phyloP scores from a whole-genome alignment of 805 yeast species.

The Torulaspora microellipsoides region DNA sequence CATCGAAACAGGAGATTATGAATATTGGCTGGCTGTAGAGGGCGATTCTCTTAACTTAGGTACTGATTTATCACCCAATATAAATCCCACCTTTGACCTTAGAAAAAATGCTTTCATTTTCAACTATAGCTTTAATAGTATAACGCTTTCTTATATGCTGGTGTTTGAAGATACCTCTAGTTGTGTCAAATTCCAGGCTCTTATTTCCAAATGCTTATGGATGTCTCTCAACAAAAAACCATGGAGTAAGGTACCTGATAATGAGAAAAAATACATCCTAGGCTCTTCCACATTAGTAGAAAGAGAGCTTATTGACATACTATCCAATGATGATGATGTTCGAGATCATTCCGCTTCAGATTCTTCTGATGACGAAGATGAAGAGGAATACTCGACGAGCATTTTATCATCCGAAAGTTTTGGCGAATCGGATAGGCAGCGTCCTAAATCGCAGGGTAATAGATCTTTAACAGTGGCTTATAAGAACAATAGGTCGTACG shows the following conservation, averaged over 20 bases:
- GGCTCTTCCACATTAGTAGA: conserved; percentile 47
- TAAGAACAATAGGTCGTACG: conserved; percentile 67
- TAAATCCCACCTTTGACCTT: conserved; percentile 65
- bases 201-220: conserved; percentile 53
- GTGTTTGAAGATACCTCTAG: conserved; percentile 43
- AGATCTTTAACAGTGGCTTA: conserved; percentile 66
- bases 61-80: conserved; percentile 41
- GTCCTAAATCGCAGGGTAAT: conserved; percentile 40
- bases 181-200: conserved; percentile 49
- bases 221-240: conserved; percentile 49
- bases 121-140: conserved; percentile 44
- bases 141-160: conserved; percentile 58
- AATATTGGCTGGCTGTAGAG: conserved; percentile 48
- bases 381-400: conserved; percentile 29
- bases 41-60: conserved; percentile 35
- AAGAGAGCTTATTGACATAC: conserved; percentile 35
- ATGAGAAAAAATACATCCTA: conserved; percentile 52
- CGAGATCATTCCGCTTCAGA: conserved; percentile 34
- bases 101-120: conserved; percentile 54
- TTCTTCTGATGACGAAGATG: conserved; percentile 38
- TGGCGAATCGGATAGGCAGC: conserved; percentile 15
- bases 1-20: conserved; percentile 45
- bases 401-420: conserved; percentile 21
- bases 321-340: conserved; percentile 29
- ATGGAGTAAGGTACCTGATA: conserved; percentile 42